Evolutionary conservation across 2,329 filamentous ascomycete genomes (phyloP).

Genomic region (Aspergillus fumigatiaffinis): DNA sequence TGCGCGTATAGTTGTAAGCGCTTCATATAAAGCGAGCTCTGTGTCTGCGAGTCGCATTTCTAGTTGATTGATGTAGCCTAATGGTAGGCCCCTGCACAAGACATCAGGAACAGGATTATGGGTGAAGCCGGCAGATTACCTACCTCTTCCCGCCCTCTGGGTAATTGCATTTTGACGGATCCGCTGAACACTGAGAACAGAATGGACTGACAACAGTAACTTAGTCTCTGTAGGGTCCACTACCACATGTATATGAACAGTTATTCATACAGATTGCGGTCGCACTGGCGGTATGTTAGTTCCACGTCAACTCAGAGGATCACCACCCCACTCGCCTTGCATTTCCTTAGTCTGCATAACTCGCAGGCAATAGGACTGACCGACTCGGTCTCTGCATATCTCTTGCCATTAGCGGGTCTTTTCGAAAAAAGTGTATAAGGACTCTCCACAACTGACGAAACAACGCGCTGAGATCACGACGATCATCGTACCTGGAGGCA

Average conservation of each 20-base stretch:
- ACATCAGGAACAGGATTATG: neutral
- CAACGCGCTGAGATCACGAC: neutral
- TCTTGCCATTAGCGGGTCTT: neutral
- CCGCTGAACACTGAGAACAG: constrained; percentile 12
- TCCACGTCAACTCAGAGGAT: no score
- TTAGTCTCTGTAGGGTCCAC: neutral
- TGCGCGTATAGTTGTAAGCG: constrained; percentile 11
- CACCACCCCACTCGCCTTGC: constrained; percentile 8
- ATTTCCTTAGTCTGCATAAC: constrained; percentile 17
- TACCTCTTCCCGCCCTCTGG: constrained; percentile 18
- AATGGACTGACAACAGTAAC: constrained; percentile 3
- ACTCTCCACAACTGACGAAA: neutral
- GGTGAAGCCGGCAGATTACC: neutral
- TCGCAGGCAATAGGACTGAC: constrained; percentile 11
- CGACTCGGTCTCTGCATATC: neutral
- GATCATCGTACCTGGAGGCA: neutral
- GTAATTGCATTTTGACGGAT: constrained; percentile 13
- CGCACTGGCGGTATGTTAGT: constrained; percentile 9
- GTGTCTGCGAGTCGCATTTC: constrained; percentile 35
- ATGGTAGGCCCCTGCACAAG: constrained; percentile 12
- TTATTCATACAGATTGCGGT: constrained; percentile 12
- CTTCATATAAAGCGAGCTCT: constrained; percentile 23
- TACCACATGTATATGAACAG: no score
- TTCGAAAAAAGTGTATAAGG: neutral
- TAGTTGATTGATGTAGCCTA: constrained; percentile 39